Base-by-base conservation (phyloP, 768 basidiomycete genomes). In the Coprinopsis marcescibilis region DNA sequence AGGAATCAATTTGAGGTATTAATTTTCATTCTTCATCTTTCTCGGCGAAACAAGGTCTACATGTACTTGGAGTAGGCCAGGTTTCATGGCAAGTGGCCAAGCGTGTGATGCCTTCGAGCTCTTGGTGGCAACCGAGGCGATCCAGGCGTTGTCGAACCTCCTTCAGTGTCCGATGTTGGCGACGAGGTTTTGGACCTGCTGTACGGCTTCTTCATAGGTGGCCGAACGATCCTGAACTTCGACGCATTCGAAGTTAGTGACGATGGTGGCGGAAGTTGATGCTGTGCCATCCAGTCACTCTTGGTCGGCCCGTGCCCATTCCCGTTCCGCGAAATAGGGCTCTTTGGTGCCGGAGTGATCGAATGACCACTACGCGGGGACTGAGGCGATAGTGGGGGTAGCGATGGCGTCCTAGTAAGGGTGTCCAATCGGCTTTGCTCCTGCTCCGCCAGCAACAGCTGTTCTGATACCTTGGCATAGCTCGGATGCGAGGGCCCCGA, bases 401-500 rank as follows among this genome's bases (percentile, higher is more conserved):
- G 41, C 4, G 26, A 4, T 19, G 41, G 14, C 4, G 41, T 7
- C 4, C 26, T 19, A 10, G 6, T 43, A 7, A 43, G 10, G 15
- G 26, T 27, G 14, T 43, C 17, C 27, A 43, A 4, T 17, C 41
- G 8, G 8, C 41, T 12, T 19, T 7, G 17, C 21, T 43, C 41
- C 27, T 43, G 41, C 19, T 43, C 41, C 8, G 41, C 41, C 7
- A 43, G 4, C 8, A 43, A 4, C 3, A 43, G 41, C 7, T 30
- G 26, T 19, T 43, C 41, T 27, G 30, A 8, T 4, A 43, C 14
- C 10, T 17, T 27, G 7, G 39, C 48, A 23, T 49, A 49, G 25
- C 34, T 43, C 5, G 41, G 48, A n/a, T 49, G 48, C 3, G 34
- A 17, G 2, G 48, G 48, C 14, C 12, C 14, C 10, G 48, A 26